phyloP scores from a whole-genome alignment of 2,329 filamentous ascomycete genomes.

The Botrytis hyacinthi region DNA sequence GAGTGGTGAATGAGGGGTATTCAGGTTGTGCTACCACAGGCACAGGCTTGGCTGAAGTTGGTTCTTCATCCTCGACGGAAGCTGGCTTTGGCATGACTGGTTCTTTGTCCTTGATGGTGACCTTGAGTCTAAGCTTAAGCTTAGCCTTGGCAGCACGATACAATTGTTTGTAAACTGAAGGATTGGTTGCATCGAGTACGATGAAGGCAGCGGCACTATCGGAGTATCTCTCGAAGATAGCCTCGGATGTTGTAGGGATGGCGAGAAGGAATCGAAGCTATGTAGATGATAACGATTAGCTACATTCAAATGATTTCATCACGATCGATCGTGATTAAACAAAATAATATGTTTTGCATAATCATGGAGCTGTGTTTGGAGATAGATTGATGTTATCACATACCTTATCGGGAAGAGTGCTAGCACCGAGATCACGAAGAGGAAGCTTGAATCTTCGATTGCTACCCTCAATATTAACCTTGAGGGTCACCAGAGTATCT shows the following conservation, averaged over 20 bases:
- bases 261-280: slow-evolving; percentile 70
- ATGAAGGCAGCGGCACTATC: slow-evolving; percentile 85
- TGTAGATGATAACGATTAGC: slow-evolving; percentile 33
- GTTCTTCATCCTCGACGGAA: slow-evolving; percentile 50
- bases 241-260: slow-evolving; percentile 59
- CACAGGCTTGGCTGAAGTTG: slow-evolving; percentile 30
- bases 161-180: slow-evolving; percentile 90
- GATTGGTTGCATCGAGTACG: slow-evolving; percentile 72
- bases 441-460: slow-evolving; percentile 86
- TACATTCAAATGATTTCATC: slow-evolving; percentile 12
- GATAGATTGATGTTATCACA: slow-evolving; percentile 39
- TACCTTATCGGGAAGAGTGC: slow-evolving; percentile 80
- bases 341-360: background rate
- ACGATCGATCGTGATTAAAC: slow-evolving; percentile 2
- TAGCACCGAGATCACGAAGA: slow-evolving; percentile 75
- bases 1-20: background rate
- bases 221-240: slow-evolving; percentile 87
- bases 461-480: slow-evolving; percentile 73
- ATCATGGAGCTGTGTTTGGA: slow-evolving; percentile 27
- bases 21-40: slow-evolving; percentile 22
- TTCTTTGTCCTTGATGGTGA: slow-evolving; percentile 49
- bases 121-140: slow-evolving; percentile 88
- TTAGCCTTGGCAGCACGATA: slow-evolving; percentile 97
- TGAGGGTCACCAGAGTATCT: slow-evolving; percentile 79
- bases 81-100: slow-evolving; percentile 40